phyloP scores from a whole-genome alignment of 129 eudicot genomes.

The Artemisia argyi region DNA sequence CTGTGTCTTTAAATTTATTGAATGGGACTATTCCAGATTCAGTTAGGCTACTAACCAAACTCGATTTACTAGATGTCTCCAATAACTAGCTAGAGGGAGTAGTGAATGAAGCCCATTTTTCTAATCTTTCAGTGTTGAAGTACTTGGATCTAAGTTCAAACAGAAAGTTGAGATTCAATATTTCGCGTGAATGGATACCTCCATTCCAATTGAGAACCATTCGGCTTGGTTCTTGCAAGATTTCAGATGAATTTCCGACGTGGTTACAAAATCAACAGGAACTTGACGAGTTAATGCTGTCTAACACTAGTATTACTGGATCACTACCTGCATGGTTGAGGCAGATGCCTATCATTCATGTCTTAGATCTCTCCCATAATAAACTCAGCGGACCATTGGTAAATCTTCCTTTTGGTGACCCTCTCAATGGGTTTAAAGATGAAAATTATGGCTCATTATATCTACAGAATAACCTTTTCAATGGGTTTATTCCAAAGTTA shows the following conservation, averaged over 20 bases:
- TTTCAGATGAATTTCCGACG: conserved; percentile 17
- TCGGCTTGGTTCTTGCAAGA: not conserved
- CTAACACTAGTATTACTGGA: conserved; percentile 22
- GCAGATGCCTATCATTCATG: not conserved
- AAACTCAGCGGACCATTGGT: conserved; percentile 8
- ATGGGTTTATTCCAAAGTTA: conserved; percentile 11
- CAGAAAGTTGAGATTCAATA: not conserved
- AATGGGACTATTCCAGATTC: conserved; percentile 14
- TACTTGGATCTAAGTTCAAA: not conserved
- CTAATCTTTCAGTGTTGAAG: conserved; percentile 5
- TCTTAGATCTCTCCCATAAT: conserved; percentile 21
- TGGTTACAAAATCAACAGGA: conserved; percentile 33
- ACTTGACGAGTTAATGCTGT: not conserved
- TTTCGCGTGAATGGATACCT: conserved; percentile 18
- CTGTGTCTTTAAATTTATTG: conserved; percentile 7
- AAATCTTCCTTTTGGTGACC: not conserved
- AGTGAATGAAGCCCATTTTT: conserved; percentile 27
- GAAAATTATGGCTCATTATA: not conserved
- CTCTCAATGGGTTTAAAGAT: not conserved
- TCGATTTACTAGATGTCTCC: conserved; percentile 12
- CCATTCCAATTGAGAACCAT: conserved; percentile 5
- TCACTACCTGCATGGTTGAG: not conserved
- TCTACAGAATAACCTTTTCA: conserved; percentile 23
- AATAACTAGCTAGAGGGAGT: conserved; percentile 26
- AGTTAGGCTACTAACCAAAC: conserved; percentile 20